Percentiles rank a stretch among this genome's conserved stretches.
Conservation (phyloP, 805 yeast species). For the Candida pseudoglaebosa region DNA sequence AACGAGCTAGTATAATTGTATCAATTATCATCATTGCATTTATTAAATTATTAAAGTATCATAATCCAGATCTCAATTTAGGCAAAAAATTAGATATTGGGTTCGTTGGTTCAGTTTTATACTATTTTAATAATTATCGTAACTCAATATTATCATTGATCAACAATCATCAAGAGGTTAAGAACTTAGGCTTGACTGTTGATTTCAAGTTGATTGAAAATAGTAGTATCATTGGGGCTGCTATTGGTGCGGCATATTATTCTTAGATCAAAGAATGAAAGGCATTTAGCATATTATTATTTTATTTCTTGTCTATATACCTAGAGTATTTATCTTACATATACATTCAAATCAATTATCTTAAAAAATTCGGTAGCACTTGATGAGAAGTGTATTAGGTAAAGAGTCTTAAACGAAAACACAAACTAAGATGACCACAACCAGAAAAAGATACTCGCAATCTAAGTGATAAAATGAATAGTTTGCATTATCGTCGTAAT, state of each 20-base stretch:
- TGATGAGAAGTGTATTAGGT: no score
- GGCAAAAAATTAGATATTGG: conserved; percentile 33
- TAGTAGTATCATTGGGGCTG: conserved; percentile 52
- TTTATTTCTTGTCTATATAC: conserved; percentile 2
- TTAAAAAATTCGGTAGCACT: no score
- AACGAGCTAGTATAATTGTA: conserved; percentile 43
- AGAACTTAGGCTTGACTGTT: conserved; percentile 26
- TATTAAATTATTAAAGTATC: conserved; percentile 21
- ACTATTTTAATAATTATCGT: conserved; percentile 40
- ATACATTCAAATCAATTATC: no score
- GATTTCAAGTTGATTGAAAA: conserved; percentile 39
- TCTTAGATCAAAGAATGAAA: conserved; percentile 7
- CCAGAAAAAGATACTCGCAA: no score
- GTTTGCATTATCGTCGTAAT: no score
- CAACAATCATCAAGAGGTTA: conserved; percentile 21
- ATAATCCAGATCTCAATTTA: conserved; percentile 18
- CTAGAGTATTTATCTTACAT: no score
- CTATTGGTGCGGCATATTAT: conserved; percentile 45
- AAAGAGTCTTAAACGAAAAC: no score
- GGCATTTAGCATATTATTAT: no score
- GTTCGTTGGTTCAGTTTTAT: conserved; percentile 50
- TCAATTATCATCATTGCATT: conserved; percentile 40
- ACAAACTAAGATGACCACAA: no score
- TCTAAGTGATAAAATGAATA: no score
- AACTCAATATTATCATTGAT: conserved; percentile 19